These are phyloP conservation scores for Monilinia laxa DNA, from an alignment of 2,329 filamentous ascomycete species.

Conservation along the genomic window DNA sequence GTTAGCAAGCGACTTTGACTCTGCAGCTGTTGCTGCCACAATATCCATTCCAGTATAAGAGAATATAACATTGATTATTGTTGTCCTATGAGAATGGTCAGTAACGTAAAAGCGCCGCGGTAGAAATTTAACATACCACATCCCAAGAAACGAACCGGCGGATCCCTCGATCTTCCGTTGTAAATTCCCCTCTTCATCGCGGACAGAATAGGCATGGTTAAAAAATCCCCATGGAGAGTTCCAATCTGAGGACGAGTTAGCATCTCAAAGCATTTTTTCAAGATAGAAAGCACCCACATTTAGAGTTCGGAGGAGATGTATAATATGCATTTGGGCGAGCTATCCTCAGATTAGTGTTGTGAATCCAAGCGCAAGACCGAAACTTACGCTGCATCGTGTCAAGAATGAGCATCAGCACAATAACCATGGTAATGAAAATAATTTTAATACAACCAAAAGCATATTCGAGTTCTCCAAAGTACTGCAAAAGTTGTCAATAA, in stretches of 20 bases:
- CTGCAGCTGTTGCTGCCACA: conserved; percentile 43
- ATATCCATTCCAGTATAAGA: conserved; percentile 41
- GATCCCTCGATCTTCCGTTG: conserved; percentile 40
- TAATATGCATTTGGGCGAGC: conserved; percentile 44
- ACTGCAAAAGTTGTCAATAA: conserved; percentile 23
- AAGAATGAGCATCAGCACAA: conserved; percentile 44
- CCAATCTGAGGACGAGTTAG: conserved; percentile 36
- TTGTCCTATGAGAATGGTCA: conserved; percentile 38
- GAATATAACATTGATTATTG: conserved; percentile 42
- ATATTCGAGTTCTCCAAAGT: conserved; percentile 44
- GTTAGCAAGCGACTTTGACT: conserved; percentile 41
- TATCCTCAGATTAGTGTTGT: conserved; percentile 27
- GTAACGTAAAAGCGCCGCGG: background rate
- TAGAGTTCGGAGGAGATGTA: conserved; percentile 40
- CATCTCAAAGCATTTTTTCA: background rate
- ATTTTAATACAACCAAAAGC: conserved; percentile 44
- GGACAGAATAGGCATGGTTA: conserved; percentile 40
- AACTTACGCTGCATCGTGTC: conserved; percentile 42
- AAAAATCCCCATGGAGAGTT: conserved; percentile 44
- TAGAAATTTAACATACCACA: conserved; percentile 40
- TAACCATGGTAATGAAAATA: conserved; percentile 42
- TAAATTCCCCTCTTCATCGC: conserved; percentile 37
- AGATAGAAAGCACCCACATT: conserved; percentile 37
- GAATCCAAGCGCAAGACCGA: background rate
- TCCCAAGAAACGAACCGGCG: conserved; percentile 43